Conservation (phyloP, 441 rosid species). For the Brassica hybrid region DNA sequence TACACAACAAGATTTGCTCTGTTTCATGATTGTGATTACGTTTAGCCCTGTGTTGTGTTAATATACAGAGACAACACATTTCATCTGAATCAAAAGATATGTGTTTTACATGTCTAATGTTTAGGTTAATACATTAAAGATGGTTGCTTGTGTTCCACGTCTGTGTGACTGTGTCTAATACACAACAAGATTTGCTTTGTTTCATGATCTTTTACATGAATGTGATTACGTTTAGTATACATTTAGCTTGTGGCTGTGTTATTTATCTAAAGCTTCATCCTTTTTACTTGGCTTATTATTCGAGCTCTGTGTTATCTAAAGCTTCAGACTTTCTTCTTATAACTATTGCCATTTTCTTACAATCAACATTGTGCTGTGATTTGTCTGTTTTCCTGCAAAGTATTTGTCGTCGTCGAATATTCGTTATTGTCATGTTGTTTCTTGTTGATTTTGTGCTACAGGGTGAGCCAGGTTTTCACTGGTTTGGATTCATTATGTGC, state of each 20-base stretch:
- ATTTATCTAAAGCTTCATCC: constrained; percentile 22
- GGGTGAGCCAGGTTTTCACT: no score
- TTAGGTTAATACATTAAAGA: background rate
- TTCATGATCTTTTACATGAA: background rate
- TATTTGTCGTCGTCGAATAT: background rate
- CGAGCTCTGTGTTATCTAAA: background rate
- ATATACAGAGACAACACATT: no score
- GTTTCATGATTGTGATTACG: no score
- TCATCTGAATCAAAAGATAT: no score
- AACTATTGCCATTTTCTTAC: background rate
- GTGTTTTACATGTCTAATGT: background rate
- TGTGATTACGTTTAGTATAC: constrained; percentile 3
- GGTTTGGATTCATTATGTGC: constrained; percentile 61
- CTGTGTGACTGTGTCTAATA: background rate
- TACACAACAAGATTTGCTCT: no score
- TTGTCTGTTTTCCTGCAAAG: background rate
- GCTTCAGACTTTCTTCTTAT: constrained; percentile 22
- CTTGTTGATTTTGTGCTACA: no score
- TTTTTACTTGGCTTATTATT: constrained; percentile 6
- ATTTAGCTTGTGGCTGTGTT: background rate
- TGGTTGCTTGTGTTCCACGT: background rate
- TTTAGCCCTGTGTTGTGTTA: no score
- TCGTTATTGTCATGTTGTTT: background rate
- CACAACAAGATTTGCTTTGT: background rate
- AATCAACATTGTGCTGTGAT: background rate